phyloP scores from a whole-genome alignment of 208 protist species.

The Acanthamoeba triangularis region DNA sequence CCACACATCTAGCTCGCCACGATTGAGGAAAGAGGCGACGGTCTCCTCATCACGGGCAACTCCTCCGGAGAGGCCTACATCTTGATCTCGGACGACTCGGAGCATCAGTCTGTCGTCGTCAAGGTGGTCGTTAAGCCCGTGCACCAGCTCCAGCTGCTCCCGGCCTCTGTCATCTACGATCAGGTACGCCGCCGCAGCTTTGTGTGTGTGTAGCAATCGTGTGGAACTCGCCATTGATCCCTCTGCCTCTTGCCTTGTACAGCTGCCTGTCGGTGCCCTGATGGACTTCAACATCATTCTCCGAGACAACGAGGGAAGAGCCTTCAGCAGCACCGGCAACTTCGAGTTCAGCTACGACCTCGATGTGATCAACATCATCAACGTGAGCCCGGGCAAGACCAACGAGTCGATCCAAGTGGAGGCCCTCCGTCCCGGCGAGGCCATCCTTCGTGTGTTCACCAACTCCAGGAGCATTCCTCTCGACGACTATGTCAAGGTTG shows the following conservation, averaged over 20 bases:
- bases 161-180: conserved; percentile 21
- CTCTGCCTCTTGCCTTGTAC: not conserved
- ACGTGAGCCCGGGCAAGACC: conserved; percentile 5
- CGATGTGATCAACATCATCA: conserved; percentile 56
- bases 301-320: conserved; percentile 43
- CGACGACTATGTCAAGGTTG: conserved; percentile 73
- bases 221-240: not conserved
- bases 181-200: no score
- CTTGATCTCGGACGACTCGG: conserved; percentile 42
- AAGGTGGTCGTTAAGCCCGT: conserved; percentile 74
- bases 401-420: conserved; percentile 37
- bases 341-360: conserved; percentile 36
- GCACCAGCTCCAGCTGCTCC: conserved; percentile 62
- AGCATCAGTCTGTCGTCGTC: conserved; percentile 65
- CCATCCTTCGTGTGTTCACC: conserved; percentile 70
- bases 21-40: conserved; percentile 8
- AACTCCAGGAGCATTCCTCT: conserved; percentile 35
- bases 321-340: conserved; percentile 31
- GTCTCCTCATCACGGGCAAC: not conserved
- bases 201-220: not conserved
- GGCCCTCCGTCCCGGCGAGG: conserved; percentile 73
- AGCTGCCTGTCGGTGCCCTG: conserved; percentile 64
- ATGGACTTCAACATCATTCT: conserved; percentile 67
- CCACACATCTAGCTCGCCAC: not conserved
- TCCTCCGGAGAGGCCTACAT: conserved; percentile 41